These are phyloP conservation scores for Medakamo hakoo DNA, from an alignment of 139 green algal species.

Conservation along the genomic window DNA sequence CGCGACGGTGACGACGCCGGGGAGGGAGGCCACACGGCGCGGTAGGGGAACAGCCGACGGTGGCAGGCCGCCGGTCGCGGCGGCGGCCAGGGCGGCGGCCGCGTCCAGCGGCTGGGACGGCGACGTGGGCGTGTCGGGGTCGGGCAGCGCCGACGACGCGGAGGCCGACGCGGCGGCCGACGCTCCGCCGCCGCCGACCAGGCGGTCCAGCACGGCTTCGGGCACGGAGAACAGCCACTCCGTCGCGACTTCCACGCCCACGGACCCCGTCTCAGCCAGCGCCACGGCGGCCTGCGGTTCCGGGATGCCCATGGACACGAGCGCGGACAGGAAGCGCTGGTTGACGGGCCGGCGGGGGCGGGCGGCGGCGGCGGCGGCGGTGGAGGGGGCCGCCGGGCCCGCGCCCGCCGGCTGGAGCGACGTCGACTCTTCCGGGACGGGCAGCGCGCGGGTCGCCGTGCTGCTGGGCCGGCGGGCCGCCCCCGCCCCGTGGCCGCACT, in stretches of 20 bases:
- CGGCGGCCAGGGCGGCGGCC: conserved; percentile 1
- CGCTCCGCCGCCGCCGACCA: too few relatives aligned
- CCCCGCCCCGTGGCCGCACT: too few relatives aligned
- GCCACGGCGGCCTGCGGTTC: conserved; percentile 41
- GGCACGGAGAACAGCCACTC: conserved; percentile 66
- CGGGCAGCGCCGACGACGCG: not conserved
- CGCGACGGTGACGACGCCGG: conserved; percentile 44
- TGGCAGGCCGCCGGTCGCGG: conserved; percentile 17
- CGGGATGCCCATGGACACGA: conserved; percentile 82
- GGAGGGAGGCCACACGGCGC: conserved; percentile 26
- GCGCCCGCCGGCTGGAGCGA: too few relatives aligned
- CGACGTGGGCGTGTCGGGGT: not conserved
- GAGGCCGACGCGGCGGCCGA: too few relatives aligned
- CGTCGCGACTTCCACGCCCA: conserved; percentile 74
- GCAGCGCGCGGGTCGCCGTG: too few relatives aligned
- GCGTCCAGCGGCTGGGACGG: conserved; percentile 3
- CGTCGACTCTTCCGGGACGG: conserved; percentile 30
- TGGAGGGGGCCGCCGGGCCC: not conserved
- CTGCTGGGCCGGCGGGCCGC: too few relatives aligned
- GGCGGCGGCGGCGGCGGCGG: too few relatives aligned
- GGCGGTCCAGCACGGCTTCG: not conserved
- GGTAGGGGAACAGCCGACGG: conserved; percentile 26
- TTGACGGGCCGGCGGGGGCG: conserved; percentile 26
- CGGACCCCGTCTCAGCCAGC: conserved; percentile 65
- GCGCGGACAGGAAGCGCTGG: conserved; percentile 52